Percentiles rank a stretch among this genome's conserved stretches.
These are phyloP conservation scores for Anethum foeniculum DNA, from an alignment of 140 eudicot genomes.

Conservation along the genomic window DNA sequence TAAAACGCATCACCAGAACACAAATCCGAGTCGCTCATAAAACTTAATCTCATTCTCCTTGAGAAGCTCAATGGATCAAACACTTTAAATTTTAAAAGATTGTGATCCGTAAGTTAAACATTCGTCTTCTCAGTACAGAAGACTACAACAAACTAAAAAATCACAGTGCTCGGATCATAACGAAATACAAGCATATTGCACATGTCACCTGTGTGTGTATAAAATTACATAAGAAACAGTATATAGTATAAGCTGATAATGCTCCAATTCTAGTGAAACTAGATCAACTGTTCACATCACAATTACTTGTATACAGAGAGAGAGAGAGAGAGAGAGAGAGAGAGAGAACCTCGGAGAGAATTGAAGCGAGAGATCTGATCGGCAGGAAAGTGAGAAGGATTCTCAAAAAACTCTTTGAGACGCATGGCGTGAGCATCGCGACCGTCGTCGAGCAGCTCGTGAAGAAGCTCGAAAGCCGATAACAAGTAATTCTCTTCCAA, in stretches of 20 bases:
- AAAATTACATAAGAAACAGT: background rate
- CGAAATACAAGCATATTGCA: background rate
- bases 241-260: background rate
- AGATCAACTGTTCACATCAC: too few species aligned
- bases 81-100: background rate
- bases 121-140: background rate
- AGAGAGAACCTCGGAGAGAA: constrained; percentile 66
- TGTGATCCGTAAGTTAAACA: background rate
- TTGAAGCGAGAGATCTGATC: constrained; percentile 98
- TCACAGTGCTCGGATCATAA: constrained; percentile 1
- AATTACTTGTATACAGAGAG: background rate
- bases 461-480: constrained; percentile 98
- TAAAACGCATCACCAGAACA: background rate
- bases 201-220: background rate
- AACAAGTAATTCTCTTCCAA: constrained; percentile 87
- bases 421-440: constrained; percentile 93
- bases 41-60: background rate
- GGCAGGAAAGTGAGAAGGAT: constrained; percentile 87
- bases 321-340: background rate
- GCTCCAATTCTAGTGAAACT: background rate
- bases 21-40: background rate
- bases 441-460: constrained; percentile 98
- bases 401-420: constrained; percentile 78
- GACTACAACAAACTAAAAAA: background rate
- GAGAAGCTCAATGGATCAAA: background rate